phyloP scores from a whole-genome alignment of 108 stramenopile species.

The Bacterosira constricta region DNA sequence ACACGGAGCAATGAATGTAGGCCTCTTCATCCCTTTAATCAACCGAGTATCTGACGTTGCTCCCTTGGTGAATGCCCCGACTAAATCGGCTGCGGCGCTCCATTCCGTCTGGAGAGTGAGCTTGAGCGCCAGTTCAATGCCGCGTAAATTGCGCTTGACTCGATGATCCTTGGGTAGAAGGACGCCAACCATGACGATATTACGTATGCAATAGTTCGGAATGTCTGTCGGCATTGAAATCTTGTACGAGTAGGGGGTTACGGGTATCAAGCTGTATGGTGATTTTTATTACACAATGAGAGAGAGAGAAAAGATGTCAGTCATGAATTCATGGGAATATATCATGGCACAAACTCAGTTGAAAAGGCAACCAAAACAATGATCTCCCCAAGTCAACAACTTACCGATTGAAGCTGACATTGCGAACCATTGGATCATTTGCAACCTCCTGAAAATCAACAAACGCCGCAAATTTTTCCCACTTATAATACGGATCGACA shows the following conservation, averaged over 20 bases:
- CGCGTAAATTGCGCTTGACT: not conserved
- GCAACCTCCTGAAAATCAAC: not conserved
- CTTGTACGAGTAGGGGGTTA: slow-evolving; percentile 15
- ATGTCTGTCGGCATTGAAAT: not conserved
- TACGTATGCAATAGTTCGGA: not conserved
- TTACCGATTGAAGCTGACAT: not conserved
- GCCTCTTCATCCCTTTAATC: not conserved
- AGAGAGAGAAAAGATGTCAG: not conserved
- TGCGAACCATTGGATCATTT: not conserved
- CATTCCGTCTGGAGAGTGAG: slow-evolving; percentile 9
- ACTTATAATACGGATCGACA: not conserved
- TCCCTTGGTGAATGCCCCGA: not conserved
- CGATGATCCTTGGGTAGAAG: not conserved
- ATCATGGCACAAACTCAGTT: too few relatives aligned
- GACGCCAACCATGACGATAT: slow-evolving; percentile 3
- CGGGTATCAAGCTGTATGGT: not conserved
- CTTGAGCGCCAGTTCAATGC: not conserved
- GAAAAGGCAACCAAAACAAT: too few relatives aligned
- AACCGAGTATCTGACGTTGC: not conserved
- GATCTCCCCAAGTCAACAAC: too few relatives aligned
- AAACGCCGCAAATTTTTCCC: not conserved
- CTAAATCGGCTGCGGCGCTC: not conserved
- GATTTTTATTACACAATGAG: not conserved
- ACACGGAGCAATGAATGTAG: not conserved
- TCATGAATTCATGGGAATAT: not conserved